A percentile compares a stretch with the other conserved stretches of the same genome.
phyloP scores from a whole-genome alignment of 129 eudicot species.

The Smallanthus sonchifolius region DNA sequence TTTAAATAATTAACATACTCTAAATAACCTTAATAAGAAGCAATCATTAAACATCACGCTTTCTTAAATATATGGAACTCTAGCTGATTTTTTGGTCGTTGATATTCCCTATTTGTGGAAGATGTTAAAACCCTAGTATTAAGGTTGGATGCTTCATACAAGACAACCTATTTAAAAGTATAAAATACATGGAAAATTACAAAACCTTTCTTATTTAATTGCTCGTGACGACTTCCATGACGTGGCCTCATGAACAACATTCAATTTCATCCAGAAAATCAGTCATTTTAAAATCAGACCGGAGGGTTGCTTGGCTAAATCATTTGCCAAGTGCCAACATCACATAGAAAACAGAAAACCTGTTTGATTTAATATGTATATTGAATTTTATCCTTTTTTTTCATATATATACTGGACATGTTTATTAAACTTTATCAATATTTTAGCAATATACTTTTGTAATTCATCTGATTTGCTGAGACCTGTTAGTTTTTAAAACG shows the following conservation, averaged over 20 bases:
- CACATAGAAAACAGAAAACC: no score
- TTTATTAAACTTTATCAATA: no score
- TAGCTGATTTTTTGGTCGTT: constrained; percentile 1
- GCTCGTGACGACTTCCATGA: constrained; percentile 18
- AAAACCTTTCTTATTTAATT: neutral
- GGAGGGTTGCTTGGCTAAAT: no score
- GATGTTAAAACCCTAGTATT: constrained; percentile 16
- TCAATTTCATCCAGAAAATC: no score
- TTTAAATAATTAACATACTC: neutral
- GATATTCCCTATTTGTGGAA: neutral
- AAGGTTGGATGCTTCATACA: constrained; percentile 5
- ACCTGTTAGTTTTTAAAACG: no score
- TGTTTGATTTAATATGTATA: no score
- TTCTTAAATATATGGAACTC: neutral
- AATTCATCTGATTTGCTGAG: no score
- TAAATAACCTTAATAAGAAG: neutral
- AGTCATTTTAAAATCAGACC: no score
- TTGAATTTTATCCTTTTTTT: no score
- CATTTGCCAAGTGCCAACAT: no score
- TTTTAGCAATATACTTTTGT: no score
- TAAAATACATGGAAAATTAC: neutral
- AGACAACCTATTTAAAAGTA: neutral
- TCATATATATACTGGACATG: no score
- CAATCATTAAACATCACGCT: neutral
- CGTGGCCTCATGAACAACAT: neutral